Percentiles rank a stretch among this genome's conserved stretches.
Conservation (phyloP, 768 basidiomycete genomes). For the Vishniacozyma victoriae region DNA sequence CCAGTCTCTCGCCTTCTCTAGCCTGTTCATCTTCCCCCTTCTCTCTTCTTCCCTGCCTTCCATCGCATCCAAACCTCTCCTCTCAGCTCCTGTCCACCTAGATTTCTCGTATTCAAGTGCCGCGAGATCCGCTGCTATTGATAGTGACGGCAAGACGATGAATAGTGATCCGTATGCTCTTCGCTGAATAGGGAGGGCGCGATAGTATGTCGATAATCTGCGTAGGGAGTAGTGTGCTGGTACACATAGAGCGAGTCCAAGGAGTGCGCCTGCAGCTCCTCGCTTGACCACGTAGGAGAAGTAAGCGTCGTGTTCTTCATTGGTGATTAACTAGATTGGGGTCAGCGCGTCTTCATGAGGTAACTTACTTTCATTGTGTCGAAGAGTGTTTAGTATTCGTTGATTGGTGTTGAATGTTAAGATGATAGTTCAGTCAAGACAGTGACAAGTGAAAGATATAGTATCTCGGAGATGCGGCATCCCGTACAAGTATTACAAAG, state of each 20-base stretch:
- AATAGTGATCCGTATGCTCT: slow-evolving; percentile 37
- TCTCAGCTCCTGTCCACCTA: slow-evolving; percentile 35
- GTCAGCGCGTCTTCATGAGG: background rate
- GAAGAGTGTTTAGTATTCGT: no score
- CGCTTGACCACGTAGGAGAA: background rate
- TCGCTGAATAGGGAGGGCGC: slow-evolving; percentile 32
- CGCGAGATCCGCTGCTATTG: slow-evolving; percentile 37
- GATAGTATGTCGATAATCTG: slow-evolving; percentile 20
- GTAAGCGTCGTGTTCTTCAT: background rate
- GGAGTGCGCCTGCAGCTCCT: slow-evolving; percentile 17
- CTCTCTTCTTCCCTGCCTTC: slow-evolving; percentile 18
- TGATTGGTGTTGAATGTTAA: no score
- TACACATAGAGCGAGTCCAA: slow-evolving; percentile 23
- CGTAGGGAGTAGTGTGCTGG: slow-evolving; percentile 28
- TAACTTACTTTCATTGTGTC: background rate
- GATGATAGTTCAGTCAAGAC: no score
- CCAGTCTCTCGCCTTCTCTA: slow-evolving; percentile 38
- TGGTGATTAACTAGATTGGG: background rate
- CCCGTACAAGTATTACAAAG: no score
- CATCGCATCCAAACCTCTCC: slow-evolving; percentile 26
- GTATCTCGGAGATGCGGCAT: no score
- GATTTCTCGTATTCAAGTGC: slow-evolving; percentile 36
- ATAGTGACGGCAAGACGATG: slow-evolving; percentile 32
- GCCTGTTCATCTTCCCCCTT: slow-evolving; percentile 29
- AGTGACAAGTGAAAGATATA: no score